phyloP scores from a whole-genome alignment of 2,329 filamentous ascomycete species.

The Cryphonectria radicalis region DNA sequence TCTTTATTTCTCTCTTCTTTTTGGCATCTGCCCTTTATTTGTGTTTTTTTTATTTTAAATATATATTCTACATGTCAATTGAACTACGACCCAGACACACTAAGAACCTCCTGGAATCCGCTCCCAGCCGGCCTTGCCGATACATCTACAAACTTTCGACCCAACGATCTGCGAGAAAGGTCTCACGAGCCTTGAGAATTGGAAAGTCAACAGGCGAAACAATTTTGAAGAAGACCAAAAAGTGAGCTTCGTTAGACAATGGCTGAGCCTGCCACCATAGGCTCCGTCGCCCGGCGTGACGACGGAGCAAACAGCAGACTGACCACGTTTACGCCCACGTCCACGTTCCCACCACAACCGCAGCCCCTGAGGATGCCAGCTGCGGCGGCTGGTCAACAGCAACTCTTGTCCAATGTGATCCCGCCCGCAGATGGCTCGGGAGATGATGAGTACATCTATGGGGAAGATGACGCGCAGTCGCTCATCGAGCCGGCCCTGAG shows the following conservation, averaged over 20 bases:
- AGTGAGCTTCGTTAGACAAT: not conserved
- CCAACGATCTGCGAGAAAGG: not conserved
- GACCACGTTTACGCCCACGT: not conserved
- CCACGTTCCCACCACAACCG: conserved; percentile 10
- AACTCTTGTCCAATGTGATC: conserved; percentile 3
- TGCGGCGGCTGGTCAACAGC: conserved; percentile 6
- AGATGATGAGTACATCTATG: conserved; percentile 45
- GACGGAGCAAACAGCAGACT: not conserved
- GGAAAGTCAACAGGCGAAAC: not conserved
- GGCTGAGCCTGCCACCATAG: conserved; percentile 1
- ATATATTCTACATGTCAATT: not conserved
- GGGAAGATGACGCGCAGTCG: conserved; percentile 62
- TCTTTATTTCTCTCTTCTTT: not conserved
- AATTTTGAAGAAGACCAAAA: not conserved
- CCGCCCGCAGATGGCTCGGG: conserved; percentile 30
- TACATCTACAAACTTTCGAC: not conserved
- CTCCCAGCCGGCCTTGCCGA: conserved; percentile 23
- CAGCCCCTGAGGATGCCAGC: conserved; percentile 11
- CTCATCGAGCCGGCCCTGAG: conserved; percentile 65
- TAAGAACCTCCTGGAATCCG: not conserved
- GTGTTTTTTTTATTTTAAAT: no score
- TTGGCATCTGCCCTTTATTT: conserved; percentile 9
- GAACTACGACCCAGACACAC: conserved; percentile 6
- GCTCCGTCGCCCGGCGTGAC: not conserved
- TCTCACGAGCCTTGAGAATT: not conserved